Base-by-base conservation (phyloP, 2,329 filamentous ascomycete genomes). In the Purpureocillium lavendulum region DNA sequence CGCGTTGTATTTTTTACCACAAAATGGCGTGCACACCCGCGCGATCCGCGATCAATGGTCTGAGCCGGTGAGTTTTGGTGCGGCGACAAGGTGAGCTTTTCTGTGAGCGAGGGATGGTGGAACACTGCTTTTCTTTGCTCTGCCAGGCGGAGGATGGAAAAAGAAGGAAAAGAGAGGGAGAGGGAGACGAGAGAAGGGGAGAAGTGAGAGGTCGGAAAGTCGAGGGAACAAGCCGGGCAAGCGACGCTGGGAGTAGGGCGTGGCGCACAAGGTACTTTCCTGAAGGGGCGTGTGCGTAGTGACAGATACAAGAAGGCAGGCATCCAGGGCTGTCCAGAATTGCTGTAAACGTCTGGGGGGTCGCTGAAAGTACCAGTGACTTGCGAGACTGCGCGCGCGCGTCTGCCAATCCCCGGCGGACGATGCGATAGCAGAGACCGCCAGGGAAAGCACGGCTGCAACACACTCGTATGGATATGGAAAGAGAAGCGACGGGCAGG, bases 131-230 rank as follows among this genome's bases (percentile, higher is more conserved):
- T 35, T 15, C 24, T 36, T 31, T 44, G 21, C 38, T 13, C 29
- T 30, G 11, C 9, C 11, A 34, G 15, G 24, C 38, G 33, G 30
- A 24, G 35, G 34, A 38, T 30, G 47, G 44, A 43, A 37, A 42
- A 51, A 33, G 45, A 47, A 45, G 46, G 21, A 41, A 39, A 42
- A 46, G 45, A 41, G 43, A 42, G 42, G 38, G 46, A 49, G 40
- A 45, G 41, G 48, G 46, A 53, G 45, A 43, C 50, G 41, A 47
- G 45, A 47, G 48, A 48, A 46, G 39, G 44, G 39, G 44, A 41
- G 41, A 46, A 40, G 38, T 43, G 35, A 40, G 33, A 36, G 46
- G 46, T 47, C 42, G 44, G 46, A 39, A 45, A 43, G 42, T 45
- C 45, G 41, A 45, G 40, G 38, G 41, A 44, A 45, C 36, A 41